These are phyloP conservation scores for Torulaspora maleeae DNA, from an alignment of 805 yeast genomes.

Conservation along the genomic window DNA sequence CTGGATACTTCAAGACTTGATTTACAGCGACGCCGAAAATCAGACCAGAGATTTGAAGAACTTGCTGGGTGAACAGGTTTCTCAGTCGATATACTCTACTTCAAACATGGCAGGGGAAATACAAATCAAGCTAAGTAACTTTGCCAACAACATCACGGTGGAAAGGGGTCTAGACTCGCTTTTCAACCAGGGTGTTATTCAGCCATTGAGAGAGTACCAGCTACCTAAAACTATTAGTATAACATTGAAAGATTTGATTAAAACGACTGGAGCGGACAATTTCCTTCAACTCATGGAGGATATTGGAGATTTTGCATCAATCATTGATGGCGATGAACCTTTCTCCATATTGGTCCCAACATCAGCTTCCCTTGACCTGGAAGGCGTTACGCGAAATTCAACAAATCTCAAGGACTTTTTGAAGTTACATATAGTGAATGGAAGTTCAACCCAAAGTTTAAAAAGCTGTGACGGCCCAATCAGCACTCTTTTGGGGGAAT, in stretches of 20 bases:
- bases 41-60: slow-evolving; percentile 29
- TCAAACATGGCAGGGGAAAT: slow-evolving; percentile 12
- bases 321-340: slow-evolving; percentile 39
- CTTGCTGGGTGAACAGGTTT: slow-evolving; percentile 28
- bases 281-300: slow-evolving; percentile 45
- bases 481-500: slow-evolving; percentile 42
- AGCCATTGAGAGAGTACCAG: slow-evolving; percentile 53
- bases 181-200: slow-evolving; percentile 82
- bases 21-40: slow-evolving; percentile 59
- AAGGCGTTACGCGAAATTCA: slow-evolving; percentile 45
- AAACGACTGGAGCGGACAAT: slow-evolving; percentile 45
- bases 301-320: slow-evolving; percentile 41
- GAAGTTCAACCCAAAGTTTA: slow-evolving; percentile 45
- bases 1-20: slow-evolving; percentile 54
- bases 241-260: slow-evolving; percentile 50
- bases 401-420: slow-evolving; percentile 50
- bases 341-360: slow-evolving; percentile 74
- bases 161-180: slow-evolving; percentile 55
- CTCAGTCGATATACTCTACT: slow-evolving; percentile 11
- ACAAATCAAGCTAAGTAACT: slow-evolving; percentile 17
- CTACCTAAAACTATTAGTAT: slow-evolving; percentile 57
- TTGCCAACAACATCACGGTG: slow-evolving; percentile 23
- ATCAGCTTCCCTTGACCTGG: slow-evolving; percentile 47
- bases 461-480: slow-evolving; percentile 46
- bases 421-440: slow-evolving; percentile 65